Percentiles rank a stretch among this genome's conserved stretches.
Conservation (phyloP, 306 rosid genomes). For the Prunus armeniaca region DNA sequence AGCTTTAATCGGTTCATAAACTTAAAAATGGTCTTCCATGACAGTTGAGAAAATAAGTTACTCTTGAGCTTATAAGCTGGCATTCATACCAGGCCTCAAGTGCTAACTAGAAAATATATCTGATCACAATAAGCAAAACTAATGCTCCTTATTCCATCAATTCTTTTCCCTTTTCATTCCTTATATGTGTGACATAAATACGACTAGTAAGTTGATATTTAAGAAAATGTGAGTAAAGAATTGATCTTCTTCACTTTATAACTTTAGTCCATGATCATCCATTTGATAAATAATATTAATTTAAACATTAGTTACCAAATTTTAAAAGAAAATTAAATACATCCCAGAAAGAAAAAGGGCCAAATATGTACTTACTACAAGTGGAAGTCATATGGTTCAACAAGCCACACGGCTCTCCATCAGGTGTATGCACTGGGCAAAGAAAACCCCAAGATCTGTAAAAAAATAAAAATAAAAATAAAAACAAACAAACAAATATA, state of each 20-base stretch:
- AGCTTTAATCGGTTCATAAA: background rate
- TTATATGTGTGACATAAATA: background rate
- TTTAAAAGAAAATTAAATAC: background rate
- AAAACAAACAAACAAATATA: background rate
- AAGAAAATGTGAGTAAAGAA: background rate
- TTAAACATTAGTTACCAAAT: background rate
- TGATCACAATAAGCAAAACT: background rate
- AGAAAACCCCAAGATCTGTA: slow-evolving; percentile 97
- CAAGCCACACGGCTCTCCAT: slow-evolving; percentile 98
- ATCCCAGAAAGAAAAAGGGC: background rate
- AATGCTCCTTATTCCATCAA: background rate
- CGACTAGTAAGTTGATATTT: background rate
- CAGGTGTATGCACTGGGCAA: slow-evolving; percentile 99
- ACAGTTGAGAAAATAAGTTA: too few relatives aligned
- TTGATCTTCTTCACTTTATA: background rate
- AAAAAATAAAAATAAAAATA: background rate
- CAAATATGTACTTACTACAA: slow-evolving; percentile 56
- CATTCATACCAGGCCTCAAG: background rate
- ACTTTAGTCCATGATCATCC: background rate
- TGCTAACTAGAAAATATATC: background rate
- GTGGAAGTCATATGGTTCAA: slow-evolving; percentile 82
- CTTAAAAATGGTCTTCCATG: too few relatives aligned
- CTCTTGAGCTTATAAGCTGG: too few relatives aligned
- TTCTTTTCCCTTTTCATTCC: too few relatives aligned
- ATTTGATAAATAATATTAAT: background rate